Percentiles rank a stretch among this genome's conserved stretches.
Evolutionary conservation across 306 rosid genomes (phyloP).

Genomic region (Quercus berberidifolia): DNA sequence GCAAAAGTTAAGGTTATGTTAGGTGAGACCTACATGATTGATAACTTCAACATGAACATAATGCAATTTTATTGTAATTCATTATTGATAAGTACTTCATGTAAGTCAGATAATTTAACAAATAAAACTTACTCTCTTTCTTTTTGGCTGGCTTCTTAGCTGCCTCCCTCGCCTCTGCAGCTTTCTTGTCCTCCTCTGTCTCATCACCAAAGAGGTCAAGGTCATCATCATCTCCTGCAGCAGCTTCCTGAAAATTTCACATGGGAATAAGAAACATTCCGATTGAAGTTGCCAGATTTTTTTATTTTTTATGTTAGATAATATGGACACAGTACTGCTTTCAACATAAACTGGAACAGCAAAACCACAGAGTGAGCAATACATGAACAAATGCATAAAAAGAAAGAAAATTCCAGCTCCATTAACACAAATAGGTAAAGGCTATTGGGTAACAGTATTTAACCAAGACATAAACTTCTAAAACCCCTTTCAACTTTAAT

Average conservation of each 20-base stretch:
- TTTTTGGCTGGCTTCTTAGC: constrained; percentile 73
- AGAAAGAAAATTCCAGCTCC: neutral
- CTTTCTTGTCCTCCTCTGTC: constrained; percentile 90
- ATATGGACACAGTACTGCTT: neutral
- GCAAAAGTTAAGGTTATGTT: neutral
- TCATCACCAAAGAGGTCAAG: constrained; percentile 90
- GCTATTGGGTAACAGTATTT: neutral
- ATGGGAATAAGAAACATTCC: neutral
- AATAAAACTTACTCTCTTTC: constrained; percentile 70
- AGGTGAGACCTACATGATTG: neutral
- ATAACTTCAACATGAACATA: neutral
- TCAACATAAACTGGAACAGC: neutral
- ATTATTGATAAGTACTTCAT: neutral
- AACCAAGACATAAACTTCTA: neutral
- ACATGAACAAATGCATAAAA: neutral
- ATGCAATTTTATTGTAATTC: neutral
- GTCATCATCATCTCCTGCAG: constrained; percentile 64
- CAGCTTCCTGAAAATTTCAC: constrained; percentile 43
- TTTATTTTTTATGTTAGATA: neutral
- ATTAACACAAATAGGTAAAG: neutral
- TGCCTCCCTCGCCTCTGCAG: constrained; percentile 80
- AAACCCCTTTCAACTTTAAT: neutral
- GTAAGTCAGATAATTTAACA: neutral
- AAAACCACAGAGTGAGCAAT: neutral
- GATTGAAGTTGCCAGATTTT: neutral